These are phyloP conservation scores for Scheffersomyces coipomensis DNA, from an alignment of 805 yeast genomes.

Conservation along the genomic window DNA sequence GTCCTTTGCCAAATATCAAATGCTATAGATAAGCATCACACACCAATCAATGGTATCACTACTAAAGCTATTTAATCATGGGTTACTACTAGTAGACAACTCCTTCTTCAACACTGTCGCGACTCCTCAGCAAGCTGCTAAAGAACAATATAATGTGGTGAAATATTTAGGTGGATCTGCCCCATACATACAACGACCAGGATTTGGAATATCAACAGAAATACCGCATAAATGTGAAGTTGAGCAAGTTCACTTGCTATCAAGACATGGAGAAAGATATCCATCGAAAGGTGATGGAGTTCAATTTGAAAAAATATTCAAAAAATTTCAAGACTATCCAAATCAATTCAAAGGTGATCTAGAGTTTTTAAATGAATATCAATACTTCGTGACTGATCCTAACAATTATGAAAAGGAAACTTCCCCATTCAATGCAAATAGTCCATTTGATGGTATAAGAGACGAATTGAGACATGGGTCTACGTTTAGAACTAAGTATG, in stretches of 20 bases:
- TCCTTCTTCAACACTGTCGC: conserved; percentile 26
- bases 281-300: conserved; percentile 20
- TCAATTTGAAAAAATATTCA: conserved; percentile 7
- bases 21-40: neutral
- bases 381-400: conserved; percentile 41
- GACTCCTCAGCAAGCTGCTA: conserved; percentile 36
- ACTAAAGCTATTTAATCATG: conserved; percentile 1
- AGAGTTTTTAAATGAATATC: conserved; percentile 52
- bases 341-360: conserved; percentile 46
- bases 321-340: conserved; percentile 23
- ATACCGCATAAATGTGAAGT: conserved; percentile 50
- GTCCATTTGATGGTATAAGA: conserved; percentile 51
- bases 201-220: conserved; percentile 50
- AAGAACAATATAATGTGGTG: conserved; percentile 46
- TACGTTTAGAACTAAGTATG: conserved; percentile 46
- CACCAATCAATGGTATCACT: conserved; percentile 3
- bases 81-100: conserved; percentile 5
- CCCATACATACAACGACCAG: conserved; percentile 51
- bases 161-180: conserved; percentile 56
- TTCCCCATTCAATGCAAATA: conserved; percentile 36
- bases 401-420: conserved; percentile 49
- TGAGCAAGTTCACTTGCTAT: conserved; percentile 66
- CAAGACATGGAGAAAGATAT: conserved; percentile 79
- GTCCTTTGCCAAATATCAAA: too few relatives aligned
- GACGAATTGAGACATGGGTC: conserved; percentile 51